Evolutionary conservation across 2,329 filamentous ascomycete species (phyloP).

Genomic region (Exophiala alcalophila): DNA sequence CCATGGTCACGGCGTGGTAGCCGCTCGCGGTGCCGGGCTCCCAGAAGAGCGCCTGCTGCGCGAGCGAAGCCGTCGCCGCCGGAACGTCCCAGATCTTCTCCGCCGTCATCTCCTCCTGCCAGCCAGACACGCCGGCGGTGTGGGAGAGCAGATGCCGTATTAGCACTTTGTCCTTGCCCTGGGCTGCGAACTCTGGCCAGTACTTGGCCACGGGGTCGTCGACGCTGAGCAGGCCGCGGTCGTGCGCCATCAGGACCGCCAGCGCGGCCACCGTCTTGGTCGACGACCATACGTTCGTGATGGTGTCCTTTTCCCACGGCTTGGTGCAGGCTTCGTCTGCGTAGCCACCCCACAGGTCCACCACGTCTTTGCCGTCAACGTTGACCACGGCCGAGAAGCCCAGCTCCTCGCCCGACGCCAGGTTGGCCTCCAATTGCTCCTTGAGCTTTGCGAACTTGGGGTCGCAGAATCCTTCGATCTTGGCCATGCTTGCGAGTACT

Average conservation of each 20-base stretch:
- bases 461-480: constrained; percentile 39
- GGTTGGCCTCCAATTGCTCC: constrained; percentile 35
- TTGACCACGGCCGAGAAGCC: constrained; percentile 47
- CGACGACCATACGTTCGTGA: constrained; percentile 40
- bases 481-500: constrained; percentile 14
- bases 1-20: constrained; percentile 44
- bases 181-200: constrained; percentile 48
- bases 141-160: constrained; percentile 45
- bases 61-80: constrained; percentile 37
- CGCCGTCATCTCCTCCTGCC: constrained; percentile 35
- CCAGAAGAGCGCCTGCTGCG: constrained; percentile 46
- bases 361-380: constrained; percentile 41
- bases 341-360: constrained; percentile 48
- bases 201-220: constrained; percentile 42
- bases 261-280: constrained; percentile 42
- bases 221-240: constrained; percentile 40
- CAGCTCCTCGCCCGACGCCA: constrained; percentile 43
- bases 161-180: constrained; percentile 42
- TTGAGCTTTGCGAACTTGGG: constrained; percentile 39
- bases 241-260: constrained; percentile 41
- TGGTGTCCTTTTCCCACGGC: constrained; percentile 24
- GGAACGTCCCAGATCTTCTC: constrained; percentile 38
- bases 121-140: constrained; percentile 37
- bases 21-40: constrained; percentile 43
- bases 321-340: constrained; percentile 33